Evolutionary conservation across 1,284 basidiomycete species (phyloP).

Genomic region (Tilletia caries): DNA sequence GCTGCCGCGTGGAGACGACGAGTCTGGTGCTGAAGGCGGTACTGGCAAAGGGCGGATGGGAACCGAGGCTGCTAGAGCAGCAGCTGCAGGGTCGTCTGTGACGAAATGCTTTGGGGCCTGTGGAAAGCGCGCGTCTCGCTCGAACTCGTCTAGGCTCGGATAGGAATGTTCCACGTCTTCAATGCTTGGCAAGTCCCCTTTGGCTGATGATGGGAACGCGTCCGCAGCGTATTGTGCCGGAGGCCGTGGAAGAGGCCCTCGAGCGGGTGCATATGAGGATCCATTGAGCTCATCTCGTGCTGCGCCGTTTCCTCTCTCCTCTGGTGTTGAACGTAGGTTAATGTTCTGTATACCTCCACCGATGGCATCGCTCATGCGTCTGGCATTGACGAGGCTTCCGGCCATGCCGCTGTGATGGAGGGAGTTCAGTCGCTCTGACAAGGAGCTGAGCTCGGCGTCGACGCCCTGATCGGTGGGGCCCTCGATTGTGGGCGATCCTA

Average conservation of each 20-base stretch:
- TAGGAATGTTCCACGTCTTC: constrained; percentile 32
- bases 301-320: neutral
- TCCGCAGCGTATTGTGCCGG: neutral
- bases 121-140: constrained; percentile 25
- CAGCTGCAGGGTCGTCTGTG: constrained; percentile 12
- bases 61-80: neutral
- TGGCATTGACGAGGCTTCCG: constrained; percentile 11
- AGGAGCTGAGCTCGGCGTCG: constrained; percentile 18
- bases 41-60: constrained; percentile 5
- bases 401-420: constrained; percentile 24
- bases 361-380: constrained; percentile 1
- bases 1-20: constrained; percentile 14
- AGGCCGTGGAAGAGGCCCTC: neutral
- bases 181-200: neutral
- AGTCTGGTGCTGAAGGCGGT: constrained; percentile 14
- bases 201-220: neutral
- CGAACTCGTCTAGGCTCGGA: constrained; percentile 42
- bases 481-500: neutral
- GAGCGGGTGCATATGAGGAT: neutral
- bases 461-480: neutral
- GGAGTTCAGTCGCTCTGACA: constrained; percentile 32
- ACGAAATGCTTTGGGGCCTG: constrained; percentile 25
- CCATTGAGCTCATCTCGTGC: neutral
- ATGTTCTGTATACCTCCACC: constrained; percentile 3
- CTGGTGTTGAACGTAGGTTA: neutral